Evolutionary conservation across 176 grass and related monocot species (phyloP).

Genomic region (Bolboschoenus planiculmis): DNA sequence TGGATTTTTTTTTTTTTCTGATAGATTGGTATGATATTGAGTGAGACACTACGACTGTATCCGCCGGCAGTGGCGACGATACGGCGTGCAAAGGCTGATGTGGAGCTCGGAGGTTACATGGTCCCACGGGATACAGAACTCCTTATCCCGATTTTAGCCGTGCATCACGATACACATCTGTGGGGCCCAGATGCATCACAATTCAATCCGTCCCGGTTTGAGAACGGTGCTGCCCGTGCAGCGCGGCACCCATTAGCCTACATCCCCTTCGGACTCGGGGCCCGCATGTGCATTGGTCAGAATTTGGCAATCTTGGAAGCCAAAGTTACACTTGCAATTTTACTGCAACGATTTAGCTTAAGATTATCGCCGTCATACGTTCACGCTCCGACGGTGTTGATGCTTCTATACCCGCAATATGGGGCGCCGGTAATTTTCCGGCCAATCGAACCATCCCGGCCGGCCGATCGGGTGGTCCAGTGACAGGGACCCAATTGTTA

Average conservation of each 20-base stretch:
- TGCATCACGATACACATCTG: constrained; percentile 51
- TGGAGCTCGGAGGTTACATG: constrained; percentile 42
- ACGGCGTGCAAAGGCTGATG: constrained; percentile 50
- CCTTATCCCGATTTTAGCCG: constrained; percentile 67
- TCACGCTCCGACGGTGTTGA: constrained; percentile 63
- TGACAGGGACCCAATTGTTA: constrained; percentile 35
- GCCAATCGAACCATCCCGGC: not conserved
- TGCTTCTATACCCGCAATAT: constrained; percentile 75
- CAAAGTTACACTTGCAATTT: constrained; percentile 54
- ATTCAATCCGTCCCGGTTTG: constrained; percentile 63
- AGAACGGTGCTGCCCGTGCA: constrained; percentile 18
- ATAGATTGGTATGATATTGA: constrained; percentile 72
- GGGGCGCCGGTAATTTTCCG: constrained; percentile 66
- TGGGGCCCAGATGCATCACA: constrained; percentile 48
- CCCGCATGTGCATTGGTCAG: constrained; percentile 72
- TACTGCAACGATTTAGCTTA: constrained; percentile 45
- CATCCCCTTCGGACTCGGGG: constrained; percentile 63
- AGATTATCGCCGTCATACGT: constrained; percentile 41
- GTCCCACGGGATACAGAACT: constrained; percentile 60
- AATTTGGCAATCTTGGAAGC: constrained; percentile 58
- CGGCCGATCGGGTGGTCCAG: not conserved
- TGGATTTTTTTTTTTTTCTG: not conserved
- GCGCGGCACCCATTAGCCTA: constrained; percentile 53
- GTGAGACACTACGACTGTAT: constrained; percentile 71
- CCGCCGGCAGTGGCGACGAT: constrained; percentile 81